A percentile compares a stretch with the other conserved stretches of the same genome.
Evolutionary conservation across 768 basidiomycete genomes (phyloP).

Genomic region (Tricholoma saponaceum): DNA sequence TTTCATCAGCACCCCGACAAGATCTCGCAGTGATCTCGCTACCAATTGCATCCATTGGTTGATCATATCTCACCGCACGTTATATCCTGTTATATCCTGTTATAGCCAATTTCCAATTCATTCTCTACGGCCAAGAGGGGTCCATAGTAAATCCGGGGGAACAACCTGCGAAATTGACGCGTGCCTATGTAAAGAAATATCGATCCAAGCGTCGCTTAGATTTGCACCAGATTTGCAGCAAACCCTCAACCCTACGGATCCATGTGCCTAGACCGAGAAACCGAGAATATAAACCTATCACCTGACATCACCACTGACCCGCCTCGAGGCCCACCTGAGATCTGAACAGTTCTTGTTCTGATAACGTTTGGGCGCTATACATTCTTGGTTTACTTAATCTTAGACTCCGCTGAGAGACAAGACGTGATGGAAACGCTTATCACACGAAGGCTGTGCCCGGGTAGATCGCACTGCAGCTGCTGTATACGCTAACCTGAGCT

Average conservation of each 20-base stretch:
- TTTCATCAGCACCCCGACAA: background rate
- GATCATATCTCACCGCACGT: background rate
- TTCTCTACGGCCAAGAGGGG: background rate
- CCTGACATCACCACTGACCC: slow-evolving; percentile 1
- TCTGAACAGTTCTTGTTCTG: background rate
- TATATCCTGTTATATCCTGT: background rate
- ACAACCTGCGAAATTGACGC: background rate
- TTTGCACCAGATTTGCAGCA: background rate
- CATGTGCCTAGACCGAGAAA: background rate
- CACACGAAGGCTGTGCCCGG: slow-evolving; percentile 4
- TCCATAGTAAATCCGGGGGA: background rate
- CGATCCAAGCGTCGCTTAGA: background rate
- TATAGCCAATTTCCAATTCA: background rate
- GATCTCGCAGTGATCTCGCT: background rate
- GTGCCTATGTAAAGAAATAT: background rate
- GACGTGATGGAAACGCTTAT: slow-evolving; percentile 6
- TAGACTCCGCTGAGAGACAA: background rate
- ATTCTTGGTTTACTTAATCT: no score
- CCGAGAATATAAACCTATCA: background rate
- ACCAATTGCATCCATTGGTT: background rate
- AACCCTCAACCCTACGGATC: background rate
- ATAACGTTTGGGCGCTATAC: background rate
- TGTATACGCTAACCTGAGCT: background rate
- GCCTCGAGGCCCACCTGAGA: slow-evolving; percentile 6
- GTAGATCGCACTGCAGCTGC: background rate